Evolutionary conservation across 2,329 filamentous ascomycete genomes (phyloP), one percentile per base, ranked within the genome.

Genomic region (Ascomycota sp.): DNA sequence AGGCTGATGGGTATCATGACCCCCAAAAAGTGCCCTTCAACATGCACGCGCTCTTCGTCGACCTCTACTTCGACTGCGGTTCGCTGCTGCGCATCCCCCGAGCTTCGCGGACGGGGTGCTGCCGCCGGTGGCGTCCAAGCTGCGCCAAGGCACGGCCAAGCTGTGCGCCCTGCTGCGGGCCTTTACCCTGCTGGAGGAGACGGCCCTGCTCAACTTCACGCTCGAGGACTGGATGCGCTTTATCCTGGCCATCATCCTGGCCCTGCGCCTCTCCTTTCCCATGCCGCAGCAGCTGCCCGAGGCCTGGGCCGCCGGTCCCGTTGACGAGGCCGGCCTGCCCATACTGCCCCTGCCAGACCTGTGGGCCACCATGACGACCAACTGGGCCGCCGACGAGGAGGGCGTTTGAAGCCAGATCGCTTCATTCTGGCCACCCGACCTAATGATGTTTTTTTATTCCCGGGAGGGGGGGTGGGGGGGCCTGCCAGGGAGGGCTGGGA

Each of bases 341-440:
- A 0, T 48, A 40, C 4, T 52, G 6, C 32, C 41, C 28, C 36
- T 42, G 12, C 31, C 37, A 3, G 35, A 36, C 12, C 36, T 63
- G 7, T 63, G 59, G 59, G 51, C 56, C 9, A 56, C 58, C 3
- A 60, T 62, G 56, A 61, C 55, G 0, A 52, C 55, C 52, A 47
- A 48, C 0, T 63, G 59, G 59, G 45, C 52, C 9, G 40, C 38
- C 20, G 41, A 38, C 2, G 26, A 27, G n/a, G n/a, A n/a, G n/a
- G n/a, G n/a, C n/a, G n/a, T n/a, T n/a, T n/a, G n/a, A n/a, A n/a
- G n/a, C n/a, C n/a, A n/a, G n/a, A n/a, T n/a, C n/a, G n/a, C n/a
- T n/a, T n/a, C n/a, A n/a, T n/a, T n/a, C n/a, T n/a, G n/a, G n/a
- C n/a, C n/a, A n/a, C n/a, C n/a, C n/a, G n/a, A n/a, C n/a, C n/a